These are phyloP conservation scores for Calonectria ilicicola DNA, from an alignment of 2,329 filamentous ascomycete species.

Conservation along the genomic window DNA sequence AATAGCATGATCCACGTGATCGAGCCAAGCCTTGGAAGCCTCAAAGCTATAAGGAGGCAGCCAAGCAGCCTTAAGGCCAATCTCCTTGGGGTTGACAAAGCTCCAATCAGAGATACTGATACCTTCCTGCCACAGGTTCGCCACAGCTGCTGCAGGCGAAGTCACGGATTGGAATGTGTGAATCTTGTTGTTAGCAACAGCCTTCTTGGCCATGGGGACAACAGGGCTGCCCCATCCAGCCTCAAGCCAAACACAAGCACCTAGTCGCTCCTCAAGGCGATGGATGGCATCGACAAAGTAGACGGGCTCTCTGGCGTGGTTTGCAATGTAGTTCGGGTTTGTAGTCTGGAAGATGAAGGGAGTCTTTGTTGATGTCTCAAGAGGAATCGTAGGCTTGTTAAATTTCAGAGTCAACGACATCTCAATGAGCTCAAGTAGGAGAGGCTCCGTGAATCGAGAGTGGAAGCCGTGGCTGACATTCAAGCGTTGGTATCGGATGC, in stretches of 20 bases:
- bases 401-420: slow-evolving; percentile 18
- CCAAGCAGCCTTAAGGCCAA: slow-evolving; percentile 20
- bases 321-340: slow-evolving; percentile 13
- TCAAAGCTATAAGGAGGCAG: slow-evolving; percentile 35
- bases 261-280: slow-evolving; percentile 21
- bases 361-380: slow-evolving; percentile 24
- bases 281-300: slow-evolving; percentile 25
- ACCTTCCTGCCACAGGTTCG: slow-evolving; percentile 29
- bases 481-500: slow-evolving; percentile 23
- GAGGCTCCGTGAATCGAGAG: slow-evolving; percentile 26
- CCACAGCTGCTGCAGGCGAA: neutral
- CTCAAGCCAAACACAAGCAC: slow-evolving; percentile 30
- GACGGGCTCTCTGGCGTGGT: slow-evolving; percentile 30
- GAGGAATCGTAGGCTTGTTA: slow-evolving; percentile 19
- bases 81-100: slow-evolving; percentile 27
- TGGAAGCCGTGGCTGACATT: slow-evolving; percentile 32
- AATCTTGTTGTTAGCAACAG: slow-evolving; percentile 10
- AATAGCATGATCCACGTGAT: slow-evolving; percentile 28
- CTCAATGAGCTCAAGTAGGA: slow-evolving; percentile 14
- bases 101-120: slow-evolving; percentile 25
- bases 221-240: slow-evolving; percentile 28
- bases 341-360: neutral
- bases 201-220: slow-evolving; percentile 29
- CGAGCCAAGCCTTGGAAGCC: slow-evolving; percentile 28
- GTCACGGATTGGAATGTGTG: slow-evolving; percentile 27